Evolutionary conservation across 208 protist genomes (phyloP).

Genomic region (Crithidia brevicula): DNA sequence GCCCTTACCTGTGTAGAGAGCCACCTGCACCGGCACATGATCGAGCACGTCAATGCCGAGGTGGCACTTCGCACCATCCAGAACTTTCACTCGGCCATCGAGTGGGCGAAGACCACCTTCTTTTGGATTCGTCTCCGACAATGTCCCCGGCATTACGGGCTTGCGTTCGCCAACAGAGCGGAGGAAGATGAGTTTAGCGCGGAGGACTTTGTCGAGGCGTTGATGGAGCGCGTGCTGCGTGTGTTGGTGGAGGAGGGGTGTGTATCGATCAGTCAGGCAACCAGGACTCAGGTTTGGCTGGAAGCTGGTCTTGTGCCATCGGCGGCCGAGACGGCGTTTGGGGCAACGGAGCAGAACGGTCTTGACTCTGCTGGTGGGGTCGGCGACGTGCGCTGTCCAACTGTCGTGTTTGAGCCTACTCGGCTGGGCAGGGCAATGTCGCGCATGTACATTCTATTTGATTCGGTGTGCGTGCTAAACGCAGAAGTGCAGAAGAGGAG

Average conservation of each 20-base stretch:
- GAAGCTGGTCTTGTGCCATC: too few species aligned
- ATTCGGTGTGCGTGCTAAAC: constrained; percentile 76
- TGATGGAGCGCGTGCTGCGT: constrained; percentile 70
- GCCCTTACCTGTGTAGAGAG: constrained; percentile 62
- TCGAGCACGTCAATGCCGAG: constrained; percentile 95
- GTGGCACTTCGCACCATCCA: constrained; percentile 91
- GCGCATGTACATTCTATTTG: constrained; percentile 83
- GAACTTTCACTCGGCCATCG: constrained; percentile 62
- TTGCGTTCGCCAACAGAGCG: constrained; percentile 50
- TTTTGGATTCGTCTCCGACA: constrained; percentile 83
- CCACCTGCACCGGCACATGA: constrained; percentile 83
- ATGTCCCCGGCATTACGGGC: constrained; percentile 78
- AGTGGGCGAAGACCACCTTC: constrained; percentile 93
- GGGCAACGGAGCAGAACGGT: background rate
- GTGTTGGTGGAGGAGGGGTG: constrained; percentile 69
- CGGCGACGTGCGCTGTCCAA: background rate
- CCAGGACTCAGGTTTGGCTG: too few species aligned
- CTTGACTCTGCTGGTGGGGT: background rate
- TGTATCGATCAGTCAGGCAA: constrained; percentile 21
- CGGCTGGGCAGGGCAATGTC: constrained; percentile 56
- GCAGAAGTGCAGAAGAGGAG: constrained; percentile 10
- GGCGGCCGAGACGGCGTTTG: background rate
- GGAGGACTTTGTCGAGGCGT: constrained; percentile 54
- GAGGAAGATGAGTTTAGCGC: constrained; percentile 58
- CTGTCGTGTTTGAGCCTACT: constrained; percentile 24